Percentiles rank a stretch among this genome's conserved stretches.
These are phyloP conservation scores for Paecilomyces formosus DNA, from an alignment of 2,329 filamentous ascomycete species.

Conservation along the genomic window DNA sequence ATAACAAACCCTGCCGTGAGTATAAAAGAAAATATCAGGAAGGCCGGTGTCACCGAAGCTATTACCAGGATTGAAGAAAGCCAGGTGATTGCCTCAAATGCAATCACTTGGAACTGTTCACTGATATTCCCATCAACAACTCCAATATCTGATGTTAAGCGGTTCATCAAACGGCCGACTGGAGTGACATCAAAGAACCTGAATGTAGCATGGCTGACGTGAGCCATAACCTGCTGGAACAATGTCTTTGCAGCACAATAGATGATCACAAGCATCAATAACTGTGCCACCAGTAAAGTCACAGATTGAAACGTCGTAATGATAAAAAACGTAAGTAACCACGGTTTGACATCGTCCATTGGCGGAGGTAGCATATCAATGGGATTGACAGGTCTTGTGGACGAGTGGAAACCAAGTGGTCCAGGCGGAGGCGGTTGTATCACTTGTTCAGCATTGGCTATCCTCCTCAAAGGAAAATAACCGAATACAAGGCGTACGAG, in stretches of 20 bases:
- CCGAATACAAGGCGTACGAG: conserved; percentile 15
- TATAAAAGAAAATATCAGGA: conserved; percentile 62
- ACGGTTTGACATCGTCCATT: conserved; percentile 59
- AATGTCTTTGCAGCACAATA: conserved; percentile 70
- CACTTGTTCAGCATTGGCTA: background rate
- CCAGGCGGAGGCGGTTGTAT: background rate
- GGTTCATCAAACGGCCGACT: conserved; percentile 83
- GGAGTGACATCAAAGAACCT: conserved; percentile 88
- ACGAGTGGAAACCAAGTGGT: conserved; percentile 5
- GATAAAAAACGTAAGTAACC: conserved; percentile 63
- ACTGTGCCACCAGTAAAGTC: conserved; percentile 54
- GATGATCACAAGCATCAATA: conserved; percentile 67
- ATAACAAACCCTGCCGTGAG: conserved; percentile 63
- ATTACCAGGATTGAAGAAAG: conserved; percentile 68
- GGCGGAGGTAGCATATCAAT: conserved; percentile 56
- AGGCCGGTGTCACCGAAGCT: conserved; percentile 66
- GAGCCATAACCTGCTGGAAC: conserved; percentile 64
- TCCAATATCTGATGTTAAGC: conserved; percentile 82
- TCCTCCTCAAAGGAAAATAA: conserved; percentile 8
- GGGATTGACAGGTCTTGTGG: conserved; percentile 16
- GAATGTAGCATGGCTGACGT: conserved; percentile 73
- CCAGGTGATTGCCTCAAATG: conserved; percentile 65
- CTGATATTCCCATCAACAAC: conserved; percentile 85
- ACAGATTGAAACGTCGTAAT: conserved; percentile 57
- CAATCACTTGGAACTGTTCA: conserved; percentile 62